Conservation (phyloP, 148 eudicot genomes). For the Spergularia bocconei region DNA sequence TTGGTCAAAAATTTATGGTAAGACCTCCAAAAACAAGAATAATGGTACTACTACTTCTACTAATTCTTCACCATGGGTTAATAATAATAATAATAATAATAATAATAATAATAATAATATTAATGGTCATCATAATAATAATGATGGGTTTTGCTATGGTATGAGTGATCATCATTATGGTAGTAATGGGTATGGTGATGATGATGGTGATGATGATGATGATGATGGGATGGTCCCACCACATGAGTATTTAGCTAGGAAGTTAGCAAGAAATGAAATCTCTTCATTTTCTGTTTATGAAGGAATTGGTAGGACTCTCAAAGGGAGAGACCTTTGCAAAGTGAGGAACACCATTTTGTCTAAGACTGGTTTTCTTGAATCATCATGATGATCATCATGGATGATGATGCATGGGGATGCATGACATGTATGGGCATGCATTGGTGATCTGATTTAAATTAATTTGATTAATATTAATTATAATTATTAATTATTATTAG, state of each 20-base stretch:
- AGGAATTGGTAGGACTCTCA: conserved; percentile 90
- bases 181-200: background rate
- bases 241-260: conserved; percentile 76
- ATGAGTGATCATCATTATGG: background rate
- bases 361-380: conserved; percentile 78
- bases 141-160: background rate
- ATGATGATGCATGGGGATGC: no score
- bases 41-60: background rate
- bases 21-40: conserved; percentile 13
- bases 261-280: conserved; percentile 59
- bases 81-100: background rate
- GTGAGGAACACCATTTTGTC: conserved; percentile 70
- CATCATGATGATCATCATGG: background rate
- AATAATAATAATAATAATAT: conserved; percentile 1
- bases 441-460: no score
- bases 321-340: conserved; percentile 84
- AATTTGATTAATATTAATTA: no score
- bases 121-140: conserved; percentile 4
- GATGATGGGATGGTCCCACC: conserved; percentile 65
- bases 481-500: no score
- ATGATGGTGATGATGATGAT: conserved; percentile 31
- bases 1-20: conserved; percentile 53
- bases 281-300: conserved; percentile 72
- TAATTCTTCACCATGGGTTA: conserved; percentile 18
- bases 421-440: no score